Percentiles rank a stretch among this genome's conserved stretches.
phyloP scores from a whole-genome alignment of 2,329 filamentous ascomycete species.

The Stachybotrys echinatus region DNA sequence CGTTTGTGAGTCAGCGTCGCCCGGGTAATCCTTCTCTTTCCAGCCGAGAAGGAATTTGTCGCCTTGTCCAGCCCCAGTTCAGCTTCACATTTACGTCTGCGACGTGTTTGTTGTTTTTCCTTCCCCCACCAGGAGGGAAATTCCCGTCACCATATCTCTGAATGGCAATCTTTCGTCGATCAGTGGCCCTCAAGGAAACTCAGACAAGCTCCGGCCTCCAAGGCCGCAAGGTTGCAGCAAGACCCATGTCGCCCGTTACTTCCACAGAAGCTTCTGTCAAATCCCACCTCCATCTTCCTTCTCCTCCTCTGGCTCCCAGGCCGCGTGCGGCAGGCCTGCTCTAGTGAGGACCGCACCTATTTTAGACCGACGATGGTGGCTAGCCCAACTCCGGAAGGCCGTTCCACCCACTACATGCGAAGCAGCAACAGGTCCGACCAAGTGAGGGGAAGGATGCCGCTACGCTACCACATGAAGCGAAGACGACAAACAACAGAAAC shows the following conservation, averaged over 20 bases:
- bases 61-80: too few species aligned
- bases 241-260: neutral
- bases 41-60: too few species aligned
- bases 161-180: neutral
- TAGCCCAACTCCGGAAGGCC: neutral
- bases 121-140: neutral
- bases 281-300: neutral
- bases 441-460: neutral
- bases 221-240: too few species aligned
- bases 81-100: neutral
- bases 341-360: neutral
- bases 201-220: neutral
- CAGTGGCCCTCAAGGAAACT: neutral
- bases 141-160: neutral
- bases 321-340: too few species aligned
- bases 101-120: neutral
- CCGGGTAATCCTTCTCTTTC: too few species aligned
- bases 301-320: too few species aligned
- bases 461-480: neutral
- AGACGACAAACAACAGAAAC: too few species aligned
- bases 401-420: neutral
- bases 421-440: neutral
- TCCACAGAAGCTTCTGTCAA: neutral
- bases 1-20: neutral
- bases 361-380: neutral